Percentiles rank a stretch among this genome's conserved stretches.
Conservation (phyloP, 345 rosid genomes). For the Citrus trifoliata region DNA sequence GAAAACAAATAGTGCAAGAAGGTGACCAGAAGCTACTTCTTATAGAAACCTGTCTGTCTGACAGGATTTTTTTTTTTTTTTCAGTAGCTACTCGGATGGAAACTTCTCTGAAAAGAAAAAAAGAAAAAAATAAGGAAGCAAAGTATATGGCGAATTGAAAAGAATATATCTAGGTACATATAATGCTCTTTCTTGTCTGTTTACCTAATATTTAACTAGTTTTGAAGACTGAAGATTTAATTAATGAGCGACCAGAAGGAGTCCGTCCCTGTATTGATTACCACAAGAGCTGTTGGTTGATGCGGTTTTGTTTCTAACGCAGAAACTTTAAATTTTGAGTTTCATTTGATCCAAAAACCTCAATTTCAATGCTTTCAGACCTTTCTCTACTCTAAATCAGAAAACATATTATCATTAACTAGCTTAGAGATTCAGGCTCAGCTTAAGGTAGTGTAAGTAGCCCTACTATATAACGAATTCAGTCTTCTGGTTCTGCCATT, state of each 20-base stretch:
- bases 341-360: neutral
- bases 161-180: neutral
- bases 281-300: conserved; percentile 90
- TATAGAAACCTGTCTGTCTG: neutral
- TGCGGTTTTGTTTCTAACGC: conserved; percentile 56
- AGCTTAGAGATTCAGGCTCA: neutral
- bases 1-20: conserved; percentile 99
- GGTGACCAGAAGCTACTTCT: conserved; percentile 6
- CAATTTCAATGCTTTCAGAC: neutral
- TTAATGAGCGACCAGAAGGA: conserved; percentile 57
- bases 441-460: neutral
- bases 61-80: neutral
- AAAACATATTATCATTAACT: no score
- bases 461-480: no score
- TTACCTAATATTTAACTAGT: conserved; percentile 22
- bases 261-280: conserved; percentile 73
- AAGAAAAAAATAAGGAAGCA: no score
- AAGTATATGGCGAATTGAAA: no score
- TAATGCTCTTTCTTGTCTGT: neutral
- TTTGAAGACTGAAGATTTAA: conserved; percentile 70
- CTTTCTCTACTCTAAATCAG: no score
- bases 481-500: neutral
- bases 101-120: no score
- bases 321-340: neutral
- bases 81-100: no score